phyloP scores from a whole-genome alignment of 2,329 filamentous ascomycete species.

The Penicillium freii region DNA sequence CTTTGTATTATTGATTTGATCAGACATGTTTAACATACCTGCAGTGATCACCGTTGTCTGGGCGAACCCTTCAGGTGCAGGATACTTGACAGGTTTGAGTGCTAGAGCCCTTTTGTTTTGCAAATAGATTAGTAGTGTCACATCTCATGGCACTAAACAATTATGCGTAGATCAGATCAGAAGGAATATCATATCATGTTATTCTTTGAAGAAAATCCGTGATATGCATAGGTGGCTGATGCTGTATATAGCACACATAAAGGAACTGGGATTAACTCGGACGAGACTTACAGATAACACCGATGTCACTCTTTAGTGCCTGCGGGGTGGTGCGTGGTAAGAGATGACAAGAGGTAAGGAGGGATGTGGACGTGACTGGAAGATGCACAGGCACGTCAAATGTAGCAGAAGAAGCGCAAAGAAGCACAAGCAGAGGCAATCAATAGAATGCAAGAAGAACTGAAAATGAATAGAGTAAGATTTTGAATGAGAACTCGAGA shows the following conservation, averaged over 20 bases:
- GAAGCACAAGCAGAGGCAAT: not conserved
- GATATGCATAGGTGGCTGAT: too few relatives aligned
- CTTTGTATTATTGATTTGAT: not conserved
- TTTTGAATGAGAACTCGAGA: not conserved
- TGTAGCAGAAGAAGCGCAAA: not conserved
- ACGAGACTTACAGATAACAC: not conserved
- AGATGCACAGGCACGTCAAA: not conserved
- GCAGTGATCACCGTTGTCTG: not conserved
- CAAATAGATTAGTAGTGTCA: not conserved
- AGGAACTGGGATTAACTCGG: too few relatives aligned
- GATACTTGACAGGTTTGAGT: not conserved
- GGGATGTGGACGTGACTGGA: not conserved
- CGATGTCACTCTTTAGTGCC: not conserved
- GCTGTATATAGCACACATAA: not conserved
- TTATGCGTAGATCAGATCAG: not conserved
- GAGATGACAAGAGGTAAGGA: not conserved
- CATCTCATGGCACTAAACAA: not conserved
- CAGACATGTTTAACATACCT: not conserved
- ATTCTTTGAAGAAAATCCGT: not conserved
- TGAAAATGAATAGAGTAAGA: not conserved
- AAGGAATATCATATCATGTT: not conserved
- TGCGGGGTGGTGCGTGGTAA: too few relatives aligned
- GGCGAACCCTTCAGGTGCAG: not conserved
- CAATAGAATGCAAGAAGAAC: not conserved
- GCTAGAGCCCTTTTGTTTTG: not conserved